Percentiles rank a stretch among this genome's conserved stretches.
phyloP scores from a whole-genome alignment of 805 yeast species.

The Metschnikowia lachancei region DNA sequence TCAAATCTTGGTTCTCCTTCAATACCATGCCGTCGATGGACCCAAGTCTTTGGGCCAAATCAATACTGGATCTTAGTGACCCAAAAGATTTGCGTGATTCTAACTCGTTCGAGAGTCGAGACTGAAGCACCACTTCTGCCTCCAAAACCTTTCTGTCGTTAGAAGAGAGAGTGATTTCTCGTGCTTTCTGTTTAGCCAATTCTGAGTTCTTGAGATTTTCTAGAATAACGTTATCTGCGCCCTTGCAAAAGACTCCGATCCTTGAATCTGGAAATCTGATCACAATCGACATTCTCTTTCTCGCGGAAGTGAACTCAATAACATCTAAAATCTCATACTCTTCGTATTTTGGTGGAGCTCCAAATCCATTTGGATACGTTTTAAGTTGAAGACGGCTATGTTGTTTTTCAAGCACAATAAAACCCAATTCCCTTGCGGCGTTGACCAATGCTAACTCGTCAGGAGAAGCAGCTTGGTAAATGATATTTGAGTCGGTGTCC shows the following conservation, averaged over 20 bases:
- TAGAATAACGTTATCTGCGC: constrained; percentile 89
- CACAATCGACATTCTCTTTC: constrained; percentile 94
- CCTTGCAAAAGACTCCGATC: constrained; percentile 81
- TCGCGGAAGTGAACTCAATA: constrained; percentile 79
- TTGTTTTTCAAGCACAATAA: constrained; percentile 69
- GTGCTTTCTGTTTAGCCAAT: constrained; percentile 60
- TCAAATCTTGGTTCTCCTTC: constrained; percentile 51
- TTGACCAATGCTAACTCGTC: constrained; percentile 91
- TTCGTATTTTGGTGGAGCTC: constrained; percentile 59
- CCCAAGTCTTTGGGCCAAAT: constrained; percentile 23
- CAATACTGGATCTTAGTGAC: constrained; percentile 29
- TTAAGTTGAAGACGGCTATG: constrained; percentile 61
- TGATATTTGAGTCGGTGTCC: constrained; percentile 48
- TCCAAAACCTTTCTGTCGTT: constrained; percentile 68
- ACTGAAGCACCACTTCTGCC: constrained; percentile 68
- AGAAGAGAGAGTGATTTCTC: constrained; percentile 58
- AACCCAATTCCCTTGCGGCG: constrained; percentile 96
- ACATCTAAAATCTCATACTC: constrained; percentile 72
- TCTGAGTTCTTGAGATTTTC: constrained; percentile 63
- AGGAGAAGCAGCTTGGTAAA: constrained; percentile 93
- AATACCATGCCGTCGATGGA: constrained; percentile 51
- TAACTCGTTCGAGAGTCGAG: constrained; percentile 41
- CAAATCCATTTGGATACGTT: constrained; percentile 82
- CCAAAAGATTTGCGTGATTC: constrained; percentile 33
- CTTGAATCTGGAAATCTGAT: constrained; percentile 73